These are phyloP conservation scores for Stephanodiscus triporus DNA, from an alignment of 108 stramenopile species.

Conservation along the genomic window DNA sequence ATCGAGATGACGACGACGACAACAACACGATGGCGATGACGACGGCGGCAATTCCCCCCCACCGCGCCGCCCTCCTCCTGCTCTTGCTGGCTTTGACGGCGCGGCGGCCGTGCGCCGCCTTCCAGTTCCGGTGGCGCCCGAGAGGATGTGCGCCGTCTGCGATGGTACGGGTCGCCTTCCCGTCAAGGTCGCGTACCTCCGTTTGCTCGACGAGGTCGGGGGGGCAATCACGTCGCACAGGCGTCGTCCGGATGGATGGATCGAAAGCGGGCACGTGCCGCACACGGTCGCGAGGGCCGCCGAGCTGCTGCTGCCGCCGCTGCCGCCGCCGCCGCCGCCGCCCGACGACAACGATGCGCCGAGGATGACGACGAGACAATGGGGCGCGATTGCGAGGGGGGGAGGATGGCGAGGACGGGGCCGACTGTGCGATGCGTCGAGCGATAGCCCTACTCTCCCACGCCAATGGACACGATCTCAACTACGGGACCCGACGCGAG, in stretches of 20 bases:
- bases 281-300: constrained; percentile 12
- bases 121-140: too few species aligned
- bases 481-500: constrained; percentile 23
- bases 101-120: too few species aligned
- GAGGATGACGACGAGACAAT: neutral
- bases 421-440: neutral
- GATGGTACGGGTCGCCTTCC: constrained; percentile 43
- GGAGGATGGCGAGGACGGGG: neutral
- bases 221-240: constrained; percentile 24
- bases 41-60: too few species aligned
- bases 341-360: neutral
- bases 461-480: constrained; percentile 29
- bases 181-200: constrained; percentile 34
- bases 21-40: too few species aligned
- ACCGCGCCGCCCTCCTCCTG: too few species aligned
- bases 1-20: too few species aligned
- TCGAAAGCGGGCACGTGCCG: constrained; percentile 36
- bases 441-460: constrained; percentile 22
- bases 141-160: constrained; percentile 49
- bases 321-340: neutral
- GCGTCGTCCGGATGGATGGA: constrained; percentile 28
- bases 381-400: neutral
- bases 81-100: too few species aligned
- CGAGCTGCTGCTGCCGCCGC: neutral
- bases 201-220: neutral